Conservation (phyloP, 2,329 filamentous ascomycete genomes). For the Botrytis byssoidea region DNA sequence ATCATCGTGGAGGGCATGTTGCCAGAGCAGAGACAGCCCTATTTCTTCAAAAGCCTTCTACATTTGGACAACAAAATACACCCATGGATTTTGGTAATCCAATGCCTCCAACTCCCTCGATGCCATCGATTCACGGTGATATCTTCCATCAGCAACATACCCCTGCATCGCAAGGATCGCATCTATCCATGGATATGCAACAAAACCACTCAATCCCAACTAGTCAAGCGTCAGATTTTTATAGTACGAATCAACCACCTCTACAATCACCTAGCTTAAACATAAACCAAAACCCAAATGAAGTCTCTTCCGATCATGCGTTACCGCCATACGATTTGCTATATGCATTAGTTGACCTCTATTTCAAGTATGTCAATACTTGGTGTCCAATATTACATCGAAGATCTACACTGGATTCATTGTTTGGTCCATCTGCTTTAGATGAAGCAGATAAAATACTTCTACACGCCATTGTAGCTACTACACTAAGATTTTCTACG, state of each 20-base stretch:
- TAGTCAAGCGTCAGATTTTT: constrained; percentile 39
- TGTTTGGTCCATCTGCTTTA: constrained; percentile 74
- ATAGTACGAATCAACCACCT: constrained; percentile 39
- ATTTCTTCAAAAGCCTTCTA: constrained; percentile 60
- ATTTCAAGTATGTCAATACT: constrained; percentile 77
- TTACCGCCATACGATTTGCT: constrained; percentile 73
- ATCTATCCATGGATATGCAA: constrained; percentile 34
- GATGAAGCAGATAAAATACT: constrained; percentile 81
- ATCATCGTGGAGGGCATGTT: constrained; percentile 35
- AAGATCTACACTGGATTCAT: constrained; percentile 73
- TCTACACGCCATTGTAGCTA: constrained; percentile 85
- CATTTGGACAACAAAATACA: constrained; percentile 48
- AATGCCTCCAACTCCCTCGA: constrained; percentile 47
- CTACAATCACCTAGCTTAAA: constrained; percentile 59
- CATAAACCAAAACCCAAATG: constrained; percentile 48
- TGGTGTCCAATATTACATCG: constrained; percentile 92
- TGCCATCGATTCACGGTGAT: constrained; percentile 46
- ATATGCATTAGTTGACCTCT: constrained; percentile 71
- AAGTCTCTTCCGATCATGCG: constrained; percentile 58
- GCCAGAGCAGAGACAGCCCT: constrained; percentile 58
- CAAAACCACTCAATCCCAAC: constrained; percentile 32
- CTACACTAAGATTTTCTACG: constrained; percentile 78
- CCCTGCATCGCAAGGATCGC: constrained; percentile 13
- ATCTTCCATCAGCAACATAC: constrained; percentile 44
- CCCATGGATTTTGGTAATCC: constrained; percentile 49